Conservation (phyloP, 768 basidiomycete species). For the Mycena venus region DNA sequence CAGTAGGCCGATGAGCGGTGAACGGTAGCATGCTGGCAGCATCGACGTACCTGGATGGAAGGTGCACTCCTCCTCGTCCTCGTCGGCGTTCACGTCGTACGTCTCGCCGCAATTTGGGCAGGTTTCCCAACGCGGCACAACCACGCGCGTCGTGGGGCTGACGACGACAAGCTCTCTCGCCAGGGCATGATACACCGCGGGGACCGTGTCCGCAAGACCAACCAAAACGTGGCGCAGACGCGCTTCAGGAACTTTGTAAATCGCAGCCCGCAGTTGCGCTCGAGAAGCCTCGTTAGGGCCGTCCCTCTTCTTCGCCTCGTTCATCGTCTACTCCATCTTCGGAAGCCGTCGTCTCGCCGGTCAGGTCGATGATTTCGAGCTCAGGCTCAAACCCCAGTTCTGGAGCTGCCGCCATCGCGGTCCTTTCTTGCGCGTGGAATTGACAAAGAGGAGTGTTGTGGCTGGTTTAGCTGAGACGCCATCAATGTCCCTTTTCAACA, state of each 20-base stretch:
- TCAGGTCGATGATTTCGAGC: slow-evolving; percentile 57
- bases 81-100: slow-evolving; percentile 55
- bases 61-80: slow-evolving; percentile 57
- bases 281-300: slow-evolving; percentile 55
- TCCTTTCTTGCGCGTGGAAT: no score
- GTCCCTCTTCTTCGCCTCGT: slow-evolving; percentile 37
- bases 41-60: slow-evolving; percentile 65
- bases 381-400: slow-evolving; percentile 16
- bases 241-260: slow-evolving; percentile 57
- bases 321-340: slow-evolving; percentile 42
- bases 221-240: slow-evolving; percentile 58
- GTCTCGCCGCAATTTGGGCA: slow-evolving; percentile 64
- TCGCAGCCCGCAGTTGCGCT: slow-evolving; percentile 56
- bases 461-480: no score
- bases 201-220: slow-evolving; percentile 53
- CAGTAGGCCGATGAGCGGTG: neutral
- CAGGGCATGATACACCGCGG: slow-evolving; percentile 57
- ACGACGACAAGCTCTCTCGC: slow-evolving; percentile 59
- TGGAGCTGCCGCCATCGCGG: slow-evolving; percentile 4
- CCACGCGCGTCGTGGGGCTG: slow-evolving; percentile 47
- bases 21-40: neutral
- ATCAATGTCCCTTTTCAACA: no score
- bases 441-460: no score
- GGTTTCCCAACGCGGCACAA: slow-evolving; percentile 60
- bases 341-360: slow-evolving; percentile 53